These are phyloP conservation scores for Zangia roseola DNA, from an alignment of 768 basidiomycete genomes.

Conservation along the genomic window DNA sequence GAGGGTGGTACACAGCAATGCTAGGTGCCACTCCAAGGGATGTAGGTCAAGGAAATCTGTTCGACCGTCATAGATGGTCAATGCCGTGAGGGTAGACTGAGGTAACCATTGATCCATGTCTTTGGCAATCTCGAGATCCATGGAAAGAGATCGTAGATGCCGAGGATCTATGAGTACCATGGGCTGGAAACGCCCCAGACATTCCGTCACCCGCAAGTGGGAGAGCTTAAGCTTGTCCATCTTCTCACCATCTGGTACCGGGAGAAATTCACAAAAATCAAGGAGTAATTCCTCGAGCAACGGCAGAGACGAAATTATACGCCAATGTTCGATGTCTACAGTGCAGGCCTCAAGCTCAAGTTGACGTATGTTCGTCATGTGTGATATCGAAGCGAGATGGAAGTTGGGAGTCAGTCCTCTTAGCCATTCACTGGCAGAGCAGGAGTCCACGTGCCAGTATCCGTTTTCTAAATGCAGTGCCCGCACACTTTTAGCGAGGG, in stretches of 20 bases:
- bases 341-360: constrained; percentile 8
- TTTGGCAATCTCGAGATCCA: neutral
- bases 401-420: neutral
- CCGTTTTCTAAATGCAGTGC: constrained; percentile 12
- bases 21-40: neutral
- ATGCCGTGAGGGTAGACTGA: constrained; percentile 1
- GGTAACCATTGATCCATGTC: neutral
- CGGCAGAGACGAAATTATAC: neutral
- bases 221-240: constrained; percentile 6
- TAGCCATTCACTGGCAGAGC: too few species aligned
- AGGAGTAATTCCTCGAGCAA: constrained; percentile 22
- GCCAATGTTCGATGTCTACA: constrained; percentile 8
- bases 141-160: too few species aligned
- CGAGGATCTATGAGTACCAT: too few species aligned
- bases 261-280: neutral
- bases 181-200: accelerated
- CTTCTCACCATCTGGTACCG: neutral
- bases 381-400: too few species aligned
- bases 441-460: neutral
- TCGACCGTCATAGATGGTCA: too few species aligned
- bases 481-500: constrained; percentile 32
- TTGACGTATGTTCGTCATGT: constrained; percentile 17
- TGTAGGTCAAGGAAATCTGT: neutral
- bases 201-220: neutral
- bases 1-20: neutral